Percentiles rank a stretch among this genome's conserved stretches.
Conservation (phyloP, 108 stramenopile species). For the Nitzschia sp. region DNA sequence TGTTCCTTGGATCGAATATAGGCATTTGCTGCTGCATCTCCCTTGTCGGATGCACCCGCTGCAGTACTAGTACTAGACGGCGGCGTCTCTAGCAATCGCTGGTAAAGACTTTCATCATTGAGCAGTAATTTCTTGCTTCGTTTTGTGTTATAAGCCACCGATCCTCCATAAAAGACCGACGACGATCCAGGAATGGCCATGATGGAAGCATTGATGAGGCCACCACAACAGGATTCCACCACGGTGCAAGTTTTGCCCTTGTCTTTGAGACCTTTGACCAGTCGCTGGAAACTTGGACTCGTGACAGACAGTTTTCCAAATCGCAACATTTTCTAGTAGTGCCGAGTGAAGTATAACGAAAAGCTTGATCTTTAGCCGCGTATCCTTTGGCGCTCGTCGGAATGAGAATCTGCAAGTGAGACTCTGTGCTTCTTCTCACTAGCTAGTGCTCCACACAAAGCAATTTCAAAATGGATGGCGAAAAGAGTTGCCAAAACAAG, state of each 20-base stretch:
- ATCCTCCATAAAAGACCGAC: conserved; percentile 73
- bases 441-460: no score
- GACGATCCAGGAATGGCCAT: conserved; percentile 74
- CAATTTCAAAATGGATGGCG: no score
- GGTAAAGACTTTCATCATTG: conserved; percentile 56
- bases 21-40: conserved; percentile 41
- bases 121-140: conserved; percentile 51
- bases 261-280: conserved; percentile 62
- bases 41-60: background rate
- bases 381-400: no score
- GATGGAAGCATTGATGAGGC: conserved; percentile 66
- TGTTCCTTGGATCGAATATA: conserved; percentile 71
- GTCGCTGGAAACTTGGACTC: conserved; percentile 41
- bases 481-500: no score
- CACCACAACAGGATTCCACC: conserved; percentile 78
- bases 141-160: conserved; percentile 74
- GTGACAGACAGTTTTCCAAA: conserved; percentile 16
- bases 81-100: conserved; percentile 16
- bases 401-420: no score
- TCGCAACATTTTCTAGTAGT: no score
- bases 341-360: no score
- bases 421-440: no score
- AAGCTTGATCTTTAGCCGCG: no score
- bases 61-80: background rate
- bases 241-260: conserved; percentile 62